These are phyloP conservation scores for Kwoniella europaea DNA, from an alignment of 768 basidiomycete genomes.

Conservation along the genomic window DNA sequence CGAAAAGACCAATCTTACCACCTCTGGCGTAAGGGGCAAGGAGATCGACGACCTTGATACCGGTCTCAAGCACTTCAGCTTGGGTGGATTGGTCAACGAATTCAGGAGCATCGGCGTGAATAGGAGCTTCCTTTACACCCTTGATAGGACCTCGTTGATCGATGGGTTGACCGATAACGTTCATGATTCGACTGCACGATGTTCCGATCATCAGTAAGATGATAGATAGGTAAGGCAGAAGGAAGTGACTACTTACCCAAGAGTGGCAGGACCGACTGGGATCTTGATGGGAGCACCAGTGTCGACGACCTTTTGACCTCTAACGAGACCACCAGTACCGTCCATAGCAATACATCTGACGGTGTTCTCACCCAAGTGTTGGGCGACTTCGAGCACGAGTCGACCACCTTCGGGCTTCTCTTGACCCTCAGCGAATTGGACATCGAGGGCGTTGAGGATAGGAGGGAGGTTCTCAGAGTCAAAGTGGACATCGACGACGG, in stretches of 20 bases:
- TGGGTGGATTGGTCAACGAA: conserved; percentile 99
- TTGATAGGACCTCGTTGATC: conserved; percentile 99
- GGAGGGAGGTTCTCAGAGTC: conserved; percentile 92
- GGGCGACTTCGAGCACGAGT: conserved; percentile 98
- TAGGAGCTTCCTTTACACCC: conserved; percentile 87
- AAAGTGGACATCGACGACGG: conserved; percentile 99
- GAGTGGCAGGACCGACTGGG: conserved; percentile 90
- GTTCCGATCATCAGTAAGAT: conserved; percentile 12
- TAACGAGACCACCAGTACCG: conserved; percentile 99
- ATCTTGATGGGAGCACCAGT: conserved; percentile 96
- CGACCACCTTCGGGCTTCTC: conserved; percentile 84
- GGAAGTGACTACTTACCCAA: conserved; percentile 62
- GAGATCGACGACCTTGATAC: conserved; percentile 99
- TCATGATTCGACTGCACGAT: conserved; percentile 85
- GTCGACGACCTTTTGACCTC: conserved; percentile 95
- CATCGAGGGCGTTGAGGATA: conserved; percentile 98
- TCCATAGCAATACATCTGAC: conserved; percentile 99
- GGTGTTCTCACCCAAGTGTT: conserved; percentile 98
- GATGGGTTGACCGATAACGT: conserved; percentile 99
- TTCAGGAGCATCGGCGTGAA: conserved; percentile 94
- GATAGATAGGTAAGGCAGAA: background rate
- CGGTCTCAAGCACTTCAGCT: conserved; percentile 97
- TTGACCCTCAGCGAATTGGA: conserved; percentile 64
- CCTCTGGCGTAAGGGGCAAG: conserved; percentile 99
- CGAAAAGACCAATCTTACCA: conserved; percentile 99